phyloP scores from a whole-genome alignment of 164 flowering plant genomes.

The Aristolochia fimbriata region DNA sequence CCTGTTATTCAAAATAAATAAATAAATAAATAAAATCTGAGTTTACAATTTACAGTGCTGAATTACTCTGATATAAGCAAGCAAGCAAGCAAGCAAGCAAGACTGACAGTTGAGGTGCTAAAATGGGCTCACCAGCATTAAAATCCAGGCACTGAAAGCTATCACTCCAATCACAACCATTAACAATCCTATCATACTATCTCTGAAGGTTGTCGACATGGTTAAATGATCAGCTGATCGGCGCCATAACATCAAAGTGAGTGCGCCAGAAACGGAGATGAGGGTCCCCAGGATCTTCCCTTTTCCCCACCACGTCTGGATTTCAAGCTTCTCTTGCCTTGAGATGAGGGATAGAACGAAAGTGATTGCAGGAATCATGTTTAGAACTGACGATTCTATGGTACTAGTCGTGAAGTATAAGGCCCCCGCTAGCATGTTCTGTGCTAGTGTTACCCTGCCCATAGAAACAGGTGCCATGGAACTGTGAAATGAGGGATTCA shows the following conservation, averaged over 20 bases:
- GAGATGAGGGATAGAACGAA: constrained; percentile 10
- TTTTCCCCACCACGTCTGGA: constrained; percentile 10
- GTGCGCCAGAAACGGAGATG: constrained; percentile 11
- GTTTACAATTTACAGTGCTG: not conserved
- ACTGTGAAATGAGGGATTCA: not conserved
- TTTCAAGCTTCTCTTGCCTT: constrained; percentile 10
- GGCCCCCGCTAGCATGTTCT: constrained; percentile 9
- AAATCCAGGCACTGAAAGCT: constrained; percentile 21
- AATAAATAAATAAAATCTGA: too few species aligned
- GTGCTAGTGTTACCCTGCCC: constrained; percentile 1
- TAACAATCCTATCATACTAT: constrained; percentile 9
- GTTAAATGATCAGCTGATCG: not conserved
- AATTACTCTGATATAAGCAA: too few species aligned
- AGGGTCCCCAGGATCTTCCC: constrained; percentile 15
- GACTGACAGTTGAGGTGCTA: too few species aligned
- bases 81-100: too few species aligned
- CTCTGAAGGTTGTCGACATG: not conserved
- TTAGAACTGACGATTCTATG: constrained; percentile 10
- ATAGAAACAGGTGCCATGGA: not conserved
- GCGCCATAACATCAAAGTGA: constrained; percentile 13
- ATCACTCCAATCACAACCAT: constrained; percentile 21
- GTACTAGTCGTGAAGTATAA: constrained; percentile 14
- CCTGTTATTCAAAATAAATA: constrained; percentile 8
- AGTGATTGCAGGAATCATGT: constrained; percentile 13
- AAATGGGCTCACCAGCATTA: constrained; percentile 17